Evolutionary conservation across 805 yeast species (phyloP).

Genomic region (Lipomyces japonicus): DNA sequence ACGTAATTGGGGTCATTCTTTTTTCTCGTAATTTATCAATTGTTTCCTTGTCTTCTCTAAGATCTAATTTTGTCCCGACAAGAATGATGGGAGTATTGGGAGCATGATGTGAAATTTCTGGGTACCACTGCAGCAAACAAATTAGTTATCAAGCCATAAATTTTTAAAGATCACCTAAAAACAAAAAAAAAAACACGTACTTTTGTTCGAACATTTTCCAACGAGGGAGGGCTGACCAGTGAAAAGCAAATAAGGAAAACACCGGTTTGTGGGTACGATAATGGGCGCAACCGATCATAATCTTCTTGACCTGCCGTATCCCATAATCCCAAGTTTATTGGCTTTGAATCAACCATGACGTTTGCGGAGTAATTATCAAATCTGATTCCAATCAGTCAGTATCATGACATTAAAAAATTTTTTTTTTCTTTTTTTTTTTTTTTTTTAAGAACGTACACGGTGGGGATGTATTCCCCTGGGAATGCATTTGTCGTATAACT

Average conservation of each 20-base stretch:
- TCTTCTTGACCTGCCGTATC: constrained; percentile 96
- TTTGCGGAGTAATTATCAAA: constrained; percentile 88
- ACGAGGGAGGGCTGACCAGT: constrained; percentile 73
- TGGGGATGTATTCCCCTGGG: constrained; percentile 90
- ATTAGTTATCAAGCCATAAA: neutral
- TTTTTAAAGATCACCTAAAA: too few species aligned
- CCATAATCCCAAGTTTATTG: constrained; percentile 84
- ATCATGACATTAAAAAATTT: neutral
- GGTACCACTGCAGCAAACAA: constrained; percentile 64
- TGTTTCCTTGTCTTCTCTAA: constrained; percentile 77
- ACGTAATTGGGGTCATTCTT: constrained; percentile 58
- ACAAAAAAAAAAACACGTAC: constrained; percentile 15
- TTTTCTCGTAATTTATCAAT: constrained; percentile 58
- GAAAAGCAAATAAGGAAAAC: constrained; percentile 84
- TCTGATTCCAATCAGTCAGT: constrained; percentile 23
- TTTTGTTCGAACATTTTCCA: constrained; percentile 72
- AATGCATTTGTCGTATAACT: constrained; percentile 89
- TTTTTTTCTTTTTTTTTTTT: too few species aligned
- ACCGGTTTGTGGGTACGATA: constrained; percentile 89
- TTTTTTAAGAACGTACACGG: constrained; percentile 54
- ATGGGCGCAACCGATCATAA: constrained; percentile 82
- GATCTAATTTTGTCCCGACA: constrained; percentile 85
- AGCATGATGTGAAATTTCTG: constrained; percentile 82
- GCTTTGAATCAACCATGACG: constrained; percentile 75
- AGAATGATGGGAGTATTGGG: constrained; percentile 64